Conservation (phyloP, 768 basidiomycete species). For the Cystobasidium ongulense region DNA sequence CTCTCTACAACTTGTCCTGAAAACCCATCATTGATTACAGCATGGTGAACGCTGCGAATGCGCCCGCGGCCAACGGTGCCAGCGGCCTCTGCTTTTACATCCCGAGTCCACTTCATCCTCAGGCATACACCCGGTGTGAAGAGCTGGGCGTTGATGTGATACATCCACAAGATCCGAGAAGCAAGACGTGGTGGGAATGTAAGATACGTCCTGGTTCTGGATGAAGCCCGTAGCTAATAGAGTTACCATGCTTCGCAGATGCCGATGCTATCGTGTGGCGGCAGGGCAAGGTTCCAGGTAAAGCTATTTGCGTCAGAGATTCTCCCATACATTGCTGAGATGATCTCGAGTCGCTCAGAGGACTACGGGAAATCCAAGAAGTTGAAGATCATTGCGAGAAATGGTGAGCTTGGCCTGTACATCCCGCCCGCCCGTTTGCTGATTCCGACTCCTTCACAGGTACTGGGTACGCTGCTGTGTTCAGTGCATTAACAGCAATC, state of each 20-base stretch:
- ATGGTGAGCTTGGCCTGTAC: background rate
- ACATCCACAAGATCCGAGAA: background rate
- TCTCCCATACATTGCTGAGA: background rate
- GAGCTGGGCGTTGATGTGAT: conserved; percentile 18
- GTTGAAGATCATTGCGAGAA: conserved; percentile 32
- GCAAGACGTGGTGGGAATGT: conserved; percentile 28
- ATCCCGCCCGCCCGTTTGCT: too few relatives aligned
- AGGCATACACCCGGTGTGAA: background rate
- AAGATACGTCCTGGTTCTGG: background rate
- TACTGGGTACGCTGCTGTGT: background rate
- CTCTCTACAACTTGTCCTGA: too few relatives aligned
- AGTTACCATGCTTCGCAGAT: background rate
- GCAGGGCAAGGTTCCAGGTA: conserved; percentile 2
- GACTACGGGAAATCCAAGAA: conserved; percentile 6
- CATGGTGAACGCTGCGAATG: background rate
- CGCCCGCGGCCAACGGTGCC: background rate
- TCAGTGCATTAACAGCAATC: background rate
- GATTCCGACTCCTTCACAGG: background rate
- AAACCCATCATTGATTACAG: background rate
- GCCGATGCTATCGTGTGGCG: conserved; percentile 21
- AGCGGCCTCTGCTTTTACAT: conserved; percentile 8
- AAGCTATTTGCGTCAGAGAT: background rate
- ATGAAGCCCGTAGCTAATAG: too few relatives aligned
- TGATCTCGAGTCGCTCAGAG: background rate
- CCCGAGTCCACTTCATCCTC: conserved; percentile 14